Base-by-base conservation (phyloP, 495 filamentous ascomycete species). In the Durotheca rogersii region DNA sequence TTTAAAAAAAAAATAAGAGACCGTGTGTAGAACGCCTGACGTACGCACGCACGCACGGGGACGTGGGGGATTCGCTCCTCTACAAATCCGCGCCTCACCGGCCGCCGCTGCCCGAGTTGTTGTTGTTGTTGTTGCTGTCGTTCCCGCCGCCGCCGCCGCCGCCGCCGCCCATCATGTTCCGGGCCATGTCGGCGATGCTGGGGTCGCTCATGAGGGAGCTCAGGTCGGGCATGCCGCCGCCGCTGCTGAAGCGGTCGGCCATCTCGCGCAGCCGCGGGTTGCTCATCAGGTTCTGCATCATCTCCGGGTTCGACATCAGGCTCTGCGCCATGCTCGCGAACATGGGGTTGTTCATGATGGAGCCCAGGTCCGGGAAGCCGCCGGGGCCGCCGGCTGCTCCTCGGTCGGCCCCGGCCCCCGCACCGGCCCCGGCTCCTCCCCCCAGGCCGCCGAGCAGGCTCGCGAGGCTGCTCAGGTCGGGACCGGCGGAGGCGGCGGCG, bases 271-370 rank as follows among this genome's bases (percentile, higher is more conserved):
- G 66, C 41, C 81, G 78, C n/a, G 92, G 92, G 72, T 97, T 95
- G 75, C 76, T 90, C 90, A 97, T 95, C 44, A 97, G 66, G 60
- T 88, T 89, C 64, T 78, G 79, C 77, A 98, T 81, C 79, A 87
- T 81, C 4, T 94, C 85, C 9, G 93, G 93, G 70, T 98, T 96
- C 67, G 81, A 86, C 92, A 96, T 96, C 32, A 98, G 67, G 65
- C 89, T 96, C 77, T 95, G 89, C 17, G 93, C 93, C 89, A 96
- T 95, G 73, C 75, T 85, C 32, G 89, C 75, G 67, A 98, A 91
- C 93, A 97, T 96, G 32, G 93, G 93, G 75, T 98, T 97, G 71
- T 71, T 89, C 93, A 98, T 96, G 63, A 98, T 81, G 44, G 74
- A 77, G 47, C 78, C 68, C 27, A 98, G 64, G 70, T 96, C 92